phyloP scores from a whole-genome alignment of 495 filamentous ascomycete genomes.

The Aspergillus steynii region DNA sequence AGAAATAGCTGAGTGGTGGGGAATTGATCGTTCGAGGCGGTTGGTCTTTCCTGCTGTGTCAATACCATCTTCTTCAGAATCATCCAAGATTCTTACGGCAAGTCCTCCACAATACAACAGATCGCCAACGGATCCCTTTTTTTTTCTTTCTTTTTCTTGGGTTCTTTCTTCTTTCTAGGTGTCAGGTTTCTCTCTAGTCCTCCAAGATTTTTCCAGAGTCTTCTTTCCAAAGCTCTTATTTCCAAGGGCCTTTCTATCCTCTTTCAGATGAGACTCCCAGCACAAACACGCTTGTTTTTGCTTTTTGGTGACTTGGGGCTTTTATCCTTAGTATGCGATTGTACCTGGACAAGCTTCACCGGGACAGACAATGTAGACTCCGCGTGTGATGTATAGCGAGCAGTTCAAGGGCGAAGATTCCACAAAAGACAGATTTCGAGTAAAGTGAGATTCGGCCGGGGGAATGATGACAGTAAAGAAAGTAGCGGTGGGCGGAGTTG shows the following conservation, averaged over 20 bases:
- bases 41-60: conserved; percentile 49
- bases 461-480: not conserved
- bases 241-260: too few species aligned
- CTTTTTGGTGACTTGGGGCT: too few species aligned
- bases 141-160: conserved; percentile 5
- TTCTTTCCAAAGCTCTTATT: too few species aligned
- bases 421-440: too few species aligned
- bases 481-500: not conserved
- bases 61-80: conserved; percentile 52
- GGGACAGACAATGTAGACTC: not conserved
- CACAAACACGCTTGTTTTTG: too few species aligned
- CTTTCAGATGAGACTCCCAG: too few species aligned
- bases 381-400: not conserved
- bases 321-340: too few species aligned
- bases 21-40: conserved; percentile 51
- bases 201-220: not conserved
- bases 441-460: too few species aligned
- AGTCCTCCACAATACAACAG: conserved; percentile 28
- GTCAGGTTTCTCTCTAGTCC: not conserved
- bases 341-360: not conserved
- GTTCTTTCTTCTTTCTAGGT: conserved; percentile 2
- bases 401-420: not conserved
- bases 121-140: conserved; percentile 10
- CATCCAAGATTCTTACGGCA: conserved; percentile 52
- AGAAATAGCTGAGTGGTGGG: conserved; percentile 79